These are phyloP conservation scores for Kwoniella europaea DNA, from an alignment of 768 basidiomycete genomes.

Conservation along the genomic window DNA sequence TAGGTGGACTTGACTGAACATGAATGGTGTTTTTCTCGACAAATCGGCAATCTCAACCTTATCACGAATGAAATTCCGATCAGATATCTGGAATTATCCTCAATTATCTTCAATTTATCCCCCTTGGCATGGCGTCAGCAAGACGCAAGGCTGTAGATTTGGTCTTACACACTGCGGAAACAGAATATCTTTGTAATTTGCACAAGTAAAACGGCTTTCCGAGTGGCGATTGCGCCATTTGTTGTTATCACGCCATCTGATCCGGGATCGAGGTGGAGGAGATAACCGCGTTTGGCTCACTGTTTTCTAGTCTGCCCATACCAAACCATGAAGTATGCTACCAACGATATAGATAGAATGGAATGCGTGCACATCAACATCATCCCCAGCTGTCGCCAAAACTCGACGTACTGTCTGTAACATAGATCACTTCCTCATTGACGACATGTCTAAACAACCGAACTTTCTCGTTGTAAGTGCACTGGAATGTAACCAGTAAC, in stretches of 20 bases:
- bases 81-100: neutral
- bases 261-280: neutral
- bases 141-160: neutral
- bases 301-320: neutral
- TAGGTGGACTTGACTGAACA: neutral
- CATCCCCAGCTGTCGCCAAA: too few relatives aligned
- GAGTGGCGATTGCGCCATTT: constrained; percentile 5
- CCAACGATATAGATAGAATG: neutral
- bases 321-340: neutral
- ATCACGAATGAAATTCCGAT: neutral
- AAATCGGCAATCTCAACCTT: neutral
- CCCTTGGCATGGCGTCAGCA: neutral
- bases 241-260: constrained; percentile 13
- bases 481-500: neutral
- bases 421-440: neutral
- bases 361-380: too few relatives aligned
- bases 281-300: neutral
- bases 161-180: too few relatives aligned
- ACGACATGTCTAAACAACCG: constrained; percentile 28
- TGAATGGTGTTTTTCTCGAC: neutral
- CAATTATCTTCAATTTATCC: constrained; percentile 9
- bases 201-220: neutral
- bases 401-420: neutral
- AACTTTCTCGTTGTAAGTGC: constrained; percentile 43
- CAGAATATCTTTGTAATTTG: too few relatives aligned